A percentile compares a stretch with the other conserved stretches of the same genome.
These are phyloP conservation scores for Hypoxylon sp. DNA, from an alignment of 2,329 filamentous ascomycete genomes.

Conservation along the genomic window DNA sequence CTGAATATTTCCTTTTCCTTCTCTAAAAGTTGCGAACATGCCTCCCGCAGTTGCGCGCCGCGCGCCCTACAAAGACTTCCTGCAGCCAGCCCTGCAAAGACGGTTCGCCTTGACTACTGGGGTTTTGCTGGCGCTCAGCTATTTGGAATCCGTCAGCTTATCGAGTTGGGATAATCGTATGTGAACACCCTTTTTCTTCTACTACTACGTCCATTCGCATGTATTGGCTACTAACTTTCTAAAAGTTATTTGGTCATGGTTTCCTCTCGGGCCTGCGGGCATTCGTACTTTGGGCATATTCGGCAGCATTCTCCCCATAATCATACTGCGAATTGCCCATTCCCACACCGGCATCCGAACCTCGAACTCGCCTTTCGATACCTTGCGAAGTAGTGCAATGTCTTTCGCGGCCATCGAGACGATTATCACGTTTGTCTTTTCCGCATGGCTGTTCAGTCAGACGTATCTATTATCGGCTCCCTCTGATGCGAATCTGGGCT, in stretches of 20 bases:
- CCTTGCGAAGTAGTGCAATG: constrained; percentile 65
- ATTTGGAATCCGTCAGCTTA: constrained; percentile 74
- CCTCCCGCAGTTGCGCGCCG: constrained; percentile 63
- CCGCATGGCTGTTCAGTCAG: constrained; percentile 81
- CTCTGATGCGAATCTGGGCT: constrained; percentile 68
- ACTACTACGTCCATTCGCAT: background rate
- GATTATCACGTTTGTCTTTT: constrained; percentile 77
- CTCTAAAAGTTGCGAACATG: constrained; percentile 61
- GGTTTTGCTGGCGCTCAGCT: constrained; percentile 75
- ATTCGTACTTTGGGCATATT: constrained; percentile 80
- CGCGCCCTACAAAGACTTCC: constrained; percentile 82
- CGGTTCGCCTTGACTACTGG: constrained; percentile 83
- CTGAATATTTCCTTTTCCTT: constrained; percentile 51
- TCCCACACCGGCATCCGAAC: constrained; percentile 80
- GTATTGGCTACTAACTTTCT: constrained; percentile 21
- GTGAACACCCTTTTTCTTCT: constrained; percentile 44
- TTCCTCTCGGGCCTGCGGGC: constrained; percentile 79
- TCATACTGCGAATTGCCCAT: constrained; percentile 86
- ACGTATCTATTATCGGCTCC: constrained; percentile 79
- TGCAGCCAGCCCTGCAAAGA: constrained; percentile 87
- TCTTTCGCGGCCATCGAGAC: constrained; percentile 73
- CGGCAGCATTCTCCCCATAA: constrained; percentile 76
- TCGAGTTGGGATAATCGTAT: constrained; percentile 74
- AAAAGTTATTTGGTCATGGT: constrained; percentile 86
- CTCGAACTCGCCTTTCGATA: constrained; percentile 72